These are phyloP conservation scores for Colletotrichum sp. DNA, from an alignment of 2,329 filamentous ascomycete species.

Conservation along the genomic window DNA sequence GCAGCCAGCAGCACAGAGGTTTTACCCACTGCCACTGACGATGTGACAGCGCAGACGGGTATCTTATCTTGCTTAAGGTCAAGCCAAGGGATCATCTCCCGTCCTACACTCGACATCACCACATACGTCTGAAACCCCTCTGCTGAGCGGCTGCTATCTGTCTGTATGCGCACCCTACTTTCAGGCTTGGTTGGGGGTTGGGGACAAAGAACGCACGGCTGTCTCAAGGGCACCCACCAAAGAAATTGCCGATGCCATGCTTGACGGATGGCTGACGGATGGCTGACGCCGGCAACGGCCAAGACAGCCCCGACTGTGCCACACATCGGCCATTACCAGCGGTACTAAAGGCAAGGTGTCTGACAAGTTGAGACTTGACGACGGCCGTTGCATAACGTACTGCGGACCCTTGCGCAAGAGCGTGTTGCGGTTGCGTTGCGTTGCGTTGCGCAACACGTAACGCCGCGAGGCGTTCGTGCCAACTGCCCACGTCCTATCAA, in stretches of 20 bases:
- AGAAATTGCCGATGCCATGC: slow-evolving; percentile 12
- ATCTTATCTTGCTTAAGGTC: background rate
- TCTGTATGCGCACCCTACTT: background rate
- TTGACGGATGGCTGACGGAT: background rate
- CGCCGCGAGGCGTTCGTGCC: background rate
- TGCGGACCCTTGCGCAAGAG: background rate
- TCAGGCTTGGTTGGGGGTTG: background rate
- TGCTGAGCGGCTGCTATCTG: background rate
- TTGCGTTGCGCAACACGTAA: background rate
- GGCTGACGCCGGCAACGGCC: background rate
- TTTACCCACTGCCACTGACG: background rate
- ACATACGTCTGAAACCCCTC: background rate
- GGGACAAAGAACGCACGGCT: slow-evolving; percentile 10
- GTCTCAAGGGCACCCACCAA: slow-evolving; percentile 12
- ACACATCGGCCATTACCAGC: background rate
- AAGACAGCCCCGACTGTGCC: background rate
- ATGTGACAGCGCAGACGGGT: background rate
- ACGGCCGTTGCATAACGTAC: background rate
- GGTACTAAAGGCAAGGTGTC: background rate
- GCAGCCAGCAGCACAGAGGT: background rate
- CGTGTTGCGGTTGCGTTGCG: background rate
- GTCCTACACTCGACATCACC: background rate
- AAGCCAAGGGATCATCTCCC: background rate
- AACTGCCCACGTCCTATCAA: background rate
- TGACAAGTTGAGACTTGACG: background rate